A percentile compares a stretch with the other conserved stretches of the same genome.
These are phyloP conservation scores for Torrubiella hemipterigena DNA, from an alignment of 2,329 filamentous ascomycete species.

Conservation along the genomic window DNA sequence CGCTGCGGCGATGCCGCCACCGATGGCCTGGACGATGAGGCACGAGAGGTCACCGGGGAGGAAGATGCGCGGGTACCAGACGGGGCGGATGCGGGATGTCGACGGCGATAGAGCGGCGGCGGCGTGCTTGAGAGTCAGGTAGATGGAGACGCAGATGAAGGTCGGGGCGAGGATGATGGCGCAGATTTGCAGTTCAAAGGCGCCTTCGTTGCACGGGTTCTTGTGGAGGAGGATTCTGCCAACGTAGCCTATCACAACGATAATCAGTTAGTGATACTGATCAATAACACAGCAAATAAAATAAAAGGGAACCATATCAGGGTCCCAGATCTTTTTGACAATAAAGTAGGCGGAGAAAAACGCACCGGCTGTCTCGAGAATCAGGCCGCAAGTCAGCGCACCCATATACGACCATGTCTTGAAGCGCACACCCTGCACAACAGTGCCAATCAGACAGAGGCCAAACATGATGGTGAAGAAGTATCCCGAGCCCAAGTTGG, in stretches of 20 bases:
- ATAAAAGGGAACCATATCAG: too few relatives aligned
- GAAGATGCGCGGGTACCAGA: conserved; percentile 44
- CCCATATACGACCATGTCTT: conserved; percentile 43
- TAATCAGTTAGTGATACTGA: conserved; percentile 4
- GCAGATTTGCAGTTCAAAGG: conserved; percentile 48
- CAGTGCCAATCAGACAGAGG: conserved; percentile 26
- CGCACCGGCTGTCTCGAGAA: conserved; percentile 39
- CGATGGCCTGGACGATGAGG: conserved; percentile 45
- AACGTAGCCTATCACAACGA: conserved; percentile 37
- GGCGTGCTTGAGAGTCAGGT: conserved; percentile 51
- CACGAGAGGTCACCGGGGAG: conserved; percentile 47
- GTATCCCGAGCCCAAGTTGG: conserved; percentile 42
- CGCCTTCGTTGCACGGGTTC: conserved; percentile 41
- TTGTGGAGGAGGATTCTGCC: conserved; percentile 35
- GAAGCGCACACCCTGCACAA: conserved; percentile 32
- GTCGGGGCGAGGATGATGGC: conserved; percentile 48
- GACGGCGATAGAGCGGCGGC: conserved; percentile 33
- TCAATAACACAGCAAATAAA: too few relatives aligned
- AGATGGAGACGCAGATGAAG: conserved; percentile 49
- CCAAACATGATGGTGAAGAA: conserved; percentile 41
- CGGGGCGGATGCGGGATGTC: conserved; percentile 38
- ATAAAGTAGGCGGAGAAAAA: background rate
- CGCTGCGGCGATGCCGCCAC: conserved; percentile 41
- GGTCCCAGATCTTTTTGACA: too few relatives aligned
- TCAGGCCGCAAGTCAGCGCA: conserved; percentile 34